Evolutionary conservation across 2,329 filamentous ascomycete genomes (phyloP).

Genomic region (Botrytis sinoallii): DNA sequence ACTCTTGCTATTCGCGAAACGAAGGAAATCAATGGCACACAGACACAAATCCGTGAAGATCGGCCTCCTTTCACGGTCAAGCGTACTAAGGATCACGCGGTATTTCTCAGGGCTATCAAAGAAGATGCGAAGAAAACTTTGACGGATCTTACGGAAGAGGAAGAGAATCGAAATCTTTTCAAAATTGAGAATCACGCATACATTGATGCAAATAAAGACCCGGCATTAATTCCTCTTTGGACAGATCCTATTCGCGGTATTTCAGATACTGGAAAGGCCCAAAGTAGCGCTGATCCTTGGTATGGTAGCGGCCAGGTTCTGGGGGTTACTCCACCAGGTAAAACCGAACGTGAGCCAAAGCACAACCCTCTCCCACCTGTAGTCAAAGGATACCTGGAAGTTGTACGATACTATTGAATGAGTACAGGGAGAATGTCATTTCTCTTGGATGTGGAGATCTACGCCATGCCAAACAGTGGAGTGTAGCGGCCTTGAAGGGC

Average conservation of each 20-base stretch:
- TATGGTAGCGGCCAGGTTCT: constrained; percentile 9
- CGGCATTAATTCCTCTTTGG: constrained; percentile 32
- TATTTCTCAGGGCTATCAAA: constrained; percentile 27
- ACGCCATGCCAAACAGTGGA: background rate
- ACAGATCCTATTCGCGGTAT: constrained; percentile 30
- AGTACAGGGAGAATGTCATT: background rate
- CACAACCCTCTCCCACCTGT: background rate
- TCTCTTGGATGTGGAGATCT: background rate
- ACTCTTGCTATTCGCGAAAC: constrained; percentile 17
- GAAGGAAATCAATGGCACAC: constrained; percentile 20
- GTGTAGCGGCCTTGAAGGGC: background rate
- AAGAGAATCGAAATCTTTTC: constrained; percentile 27
- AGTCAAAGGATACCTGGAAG: background rate
- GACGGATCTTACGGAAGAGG: constrained; percentile 23
- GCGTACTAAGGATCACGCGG: constrained; percentile 23
- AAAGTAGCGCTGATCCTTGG: constrained; percentile 5
- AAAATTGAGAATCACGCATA: constrained; percentile 31
- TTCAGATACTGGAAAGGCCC: constrained; percentile 21
- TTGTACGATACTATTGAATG: background rate
- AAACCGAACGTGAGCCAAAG: background rate
- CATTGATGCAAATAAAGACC: constrained; percentile 26
- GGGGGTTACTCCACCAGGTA: background rate
- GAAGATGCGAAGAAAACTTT: constrained; percentile 20
- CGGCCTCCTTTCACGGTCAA: constrained; percentile 29
- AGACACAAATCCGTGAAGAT: constrained; percentile 28